Percentiles rank a stretch among this genome's conserved stretches.
phyloP scores from a whole-genome alignment of 1,284 basidiomycete species.

The Austroboletus sp. region DNA sequence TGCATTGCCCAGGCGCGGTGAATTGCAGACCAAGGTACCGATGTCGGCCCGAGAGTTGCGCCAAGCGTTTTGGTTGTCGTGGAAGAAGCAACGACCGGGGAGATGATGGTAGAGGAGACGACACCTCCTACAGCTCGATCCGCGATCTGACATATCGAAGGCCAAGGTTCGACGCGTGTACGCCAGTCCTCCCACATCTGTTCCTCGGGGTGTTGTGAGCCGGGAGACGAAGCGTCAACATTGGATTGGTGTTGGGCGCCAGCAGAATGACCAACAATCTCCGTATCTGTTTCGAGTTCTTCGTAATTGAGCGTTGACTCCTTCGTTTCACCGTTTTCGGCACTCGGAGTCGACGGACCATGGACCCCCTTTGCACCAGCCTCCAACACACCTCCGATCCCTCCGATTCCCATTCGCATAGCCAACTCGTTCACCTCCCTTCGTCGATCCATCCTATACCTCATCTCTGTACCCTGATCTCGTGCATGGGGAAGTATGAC shows the following conservation, averaged over 20 bases:
- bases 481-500: constrained; percentile 63
- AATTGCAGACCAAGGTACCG: constrained; percentile 59
- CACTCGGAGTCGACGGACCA: constrained; percentile 2
- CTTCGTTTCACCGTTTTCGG: constrained; percentile 5
- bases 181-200: constrained; percentile 72
- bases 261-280: constrained; percentile 16
- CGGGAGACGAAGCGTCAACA: background rate
- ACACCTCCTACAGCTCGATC: constrained; percentile 66
- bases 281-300: constrained; percentile 18
- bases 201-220: constrained; percentile 20
- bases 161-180: constrained; percentile 57
- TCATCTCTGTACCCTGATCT: constrained; percentile 50
- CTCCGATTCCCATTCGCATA: constrained; percentile 71
- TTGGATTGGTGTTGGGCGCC: constrained; percentile 4
- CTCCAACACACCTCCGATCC: constrained; percentile 63
- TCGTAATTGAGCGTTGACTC: constrained; percentile 1
- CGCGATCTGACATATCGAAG: constrained; percentile 60
- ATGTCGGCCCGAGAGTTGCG: constrained; percentile 45
- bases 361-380: constrained; percentile 19
- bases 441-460: constrained; percentile 54
- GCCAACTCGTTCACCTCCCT: constrained; percentile 72
- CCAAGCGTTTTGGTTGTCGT: constrained; percentile 31
- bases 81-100: too few species aligned
- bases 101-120: constrained; percentile 38
- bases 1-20: constrained; percentile 57